Evolutionary conservation across 345 rosid species (phyloP), one percentile per base, ranked within the genome.

Genomic region (Physaria fendleri): DNA sequence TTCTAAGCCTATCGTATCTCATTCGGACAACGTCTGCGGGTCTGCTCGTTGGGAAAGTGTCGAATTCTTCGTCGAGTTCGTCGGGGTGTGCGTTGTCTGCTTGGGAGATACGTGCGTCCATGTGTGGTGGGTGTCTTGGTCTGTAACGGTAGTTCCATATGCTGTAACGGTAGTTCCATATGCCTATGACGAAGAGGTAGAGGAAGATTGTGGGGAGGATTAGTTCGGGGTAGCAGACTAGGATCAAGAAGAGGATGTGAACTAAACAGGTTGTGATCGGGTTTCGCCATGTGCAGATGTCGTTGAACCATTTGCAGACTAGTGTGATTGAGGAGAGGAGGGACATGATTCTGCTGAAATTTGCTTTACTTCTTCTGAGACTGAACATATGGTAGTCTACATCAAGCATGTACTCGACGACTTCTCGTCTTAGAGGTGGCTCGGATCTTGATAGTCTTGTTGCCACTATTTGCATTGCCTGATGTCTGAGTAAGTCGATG

Each of bases 31-130:
- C 68, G 42, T 85, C 96, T 3, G 81, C 4, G 5, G 87, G 83
- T 61, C 72, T 68, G 1, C 74, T 10, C 0, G 88, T 75, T 3
- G 97, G 99, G 55, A 90, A 93, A 0, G 80, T 28, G 70, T 93
- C 97, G 16, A 93, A 93, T 71, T 93, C 99, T 76, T 93, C 99
- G 9, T 90, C 99, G 38, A 93, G 82, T 68, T 93, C 99, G 44
- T 93, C 97, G 1, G 96, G 96, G 39, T 77, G 80, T 0, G 74
- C 70, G 4, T 46, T 63, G 64, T 82, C 85, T 21, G 96, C 99
- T 61, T 78, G 85, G 1, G 99, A 93, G 14, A 93, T 82, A 15
- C 82, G 78, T 8, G 85, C 76, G 64, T 93, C 96, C 97, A 93
- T 93, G 78, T 83, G 83, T 14, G 99, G 96, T 0, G 96, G 97